A percentile compares a stretch with the other conserved stretches of the same genome.
Conservation (phyloP, 2,329 filamentous ascomycete species). For the Tolypocladium pustulatum region DNA sequence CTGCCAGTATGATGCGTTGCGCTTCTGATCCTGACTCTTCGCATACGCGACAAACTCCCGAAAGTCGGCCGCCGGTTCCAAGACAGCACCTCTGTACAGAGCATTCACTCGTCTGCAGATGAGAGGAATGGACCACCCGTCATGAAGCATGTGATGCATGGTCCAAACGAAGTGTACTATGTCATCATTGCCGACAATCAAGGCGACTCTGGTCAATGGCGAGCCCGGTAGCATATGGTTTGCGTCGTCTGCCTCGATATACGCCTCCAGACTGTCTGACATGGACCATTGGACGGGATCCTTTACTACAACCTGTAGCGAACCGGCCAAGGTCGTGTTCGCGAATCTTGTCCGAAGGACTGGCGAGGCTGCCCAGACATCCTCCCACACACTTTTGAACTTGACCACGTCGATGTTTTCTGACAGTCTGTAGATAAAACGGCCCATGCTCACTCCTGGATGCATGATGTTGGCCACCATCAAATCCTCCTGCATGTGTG, state of each 20-base stretch:
- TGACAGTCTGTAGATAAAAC: not conserved
- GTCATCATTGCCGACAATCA: not conserved
- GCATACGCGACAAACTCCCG: slow-evolving; percentile 2
- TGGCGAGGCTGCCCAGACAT: not conserved
- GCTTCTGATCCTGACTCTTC: not conserved
- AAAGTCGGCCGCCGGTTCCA: not conserved
- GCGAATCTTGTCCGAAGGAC: not conserved
- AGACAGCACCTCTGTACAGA: not conserved
- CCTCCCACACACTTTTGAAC: slow-evolving; percentile 17
- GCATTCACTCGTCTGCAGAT: not conserved
- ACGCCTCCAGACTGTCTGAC: not conserved
- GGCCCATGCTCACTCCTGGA: not conserved
- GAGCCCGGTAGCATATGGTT: not conserved
- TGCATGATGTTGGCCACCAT: slow-evolving; percentile 1
- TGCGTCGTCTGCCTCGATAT: not conserved
- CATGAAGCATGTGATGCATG: slow-evolving; percentile 13
- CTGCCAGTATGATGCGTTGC: not conserved
- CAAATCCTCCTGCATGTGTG: not conserved
- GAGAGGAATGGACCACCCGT: slow-evolving; percentile 9
- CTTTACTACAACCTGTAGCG: slow-evolving; percentile 2
- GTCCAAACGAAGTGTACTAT: slow-evolving; percentile 8
- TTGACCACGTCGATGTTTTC: slow-evolving; percentile 8
- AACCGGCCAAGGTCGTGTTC: not conserved
- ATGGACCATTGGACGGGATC: not conserved
- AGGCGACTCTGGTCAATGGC: not conserved